phyloP scores from a whole-genome alignment of 2,329 filamentous ascomycete genomes.

The Fusarium nodosum region DNA sequence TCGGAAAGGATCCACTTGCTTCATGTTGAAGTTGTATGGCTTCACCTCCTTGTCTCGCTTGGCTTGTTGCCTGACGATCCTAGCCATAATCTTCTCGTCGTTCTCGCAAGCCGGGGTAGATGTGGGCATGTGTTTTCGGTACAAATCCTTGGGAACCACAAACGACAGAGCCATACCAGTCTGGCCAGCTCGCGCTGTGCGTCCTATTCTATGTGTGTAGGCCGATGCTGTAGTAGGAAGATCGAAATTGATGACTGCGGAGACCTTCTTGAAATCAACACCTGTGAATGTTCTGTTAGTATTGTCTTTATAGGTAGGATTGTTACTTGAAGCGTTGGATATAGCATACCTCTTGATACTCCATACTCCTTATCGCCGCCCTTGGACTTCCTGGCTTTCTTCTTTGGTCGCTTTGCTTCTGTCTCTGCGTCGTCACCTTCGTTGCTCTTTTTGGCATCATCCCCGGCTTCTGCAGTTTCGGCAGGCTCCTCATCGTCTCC shows the following conservation, averaged over 20 bases:
- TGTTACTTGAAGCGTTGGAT: background rate
- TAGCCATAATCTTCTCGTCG: slow-evolving; percentile 86
- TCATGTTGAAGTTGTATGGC: slow-evolving; percentile 95
- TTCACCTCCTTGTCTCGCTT: slow-evolving; percentile 86
- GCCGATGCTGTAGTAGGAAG: slow-evolving; percentile 89
- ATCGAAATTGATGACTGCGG: slow-evolving; percentile 97
- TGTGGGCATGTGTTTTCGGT: slow-evolving; percentile 91
- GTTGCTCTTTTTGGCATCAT: slow-evolving; percentile 36
- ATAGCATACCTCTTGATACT: slow-evolving; percentile 80
- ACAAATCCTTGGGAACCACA: slow-evolving; percentile 84
- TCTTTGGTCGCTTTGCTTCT: slow-evolving; percentile 52
- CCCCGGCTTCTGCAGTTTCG: slow-evolving; percentile 55
- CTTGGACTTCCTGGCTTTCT: slow-evolving; percentile 66
- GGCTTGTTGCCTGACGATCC: slow-evolving; percentile 82
- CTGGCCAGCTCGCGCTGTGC: slow-evolving; percentile 91
- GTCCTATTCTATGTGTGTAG: slow-evolving; percentile 96
- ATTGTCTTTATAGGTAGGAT: background rate
- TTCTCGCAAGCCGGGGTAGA: slow-evolving; percentile 79
- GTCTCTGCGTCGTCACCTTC: slow-evolving; percentile 49
- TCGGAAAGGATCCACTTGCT: slow-evolving; percentile 91
- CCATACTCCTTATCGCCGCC: slow-evolving; percentile 88
- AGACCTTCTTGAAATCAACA: slow-evolving; percentile 96
- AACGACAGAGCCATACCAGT: slow-evolving; percentile 97
- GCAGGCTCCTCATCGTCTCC: slow-evolving; percentile 71
- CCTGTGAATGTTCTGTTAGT: slow-evolving; percentile 47